Percentiles rank a stretch among this genome's conserved stretches.
phyloP scores from a whole-genome alignment of 2,329 filamentous ascomycete species.

The Paecilomyces sp. region DNA sequence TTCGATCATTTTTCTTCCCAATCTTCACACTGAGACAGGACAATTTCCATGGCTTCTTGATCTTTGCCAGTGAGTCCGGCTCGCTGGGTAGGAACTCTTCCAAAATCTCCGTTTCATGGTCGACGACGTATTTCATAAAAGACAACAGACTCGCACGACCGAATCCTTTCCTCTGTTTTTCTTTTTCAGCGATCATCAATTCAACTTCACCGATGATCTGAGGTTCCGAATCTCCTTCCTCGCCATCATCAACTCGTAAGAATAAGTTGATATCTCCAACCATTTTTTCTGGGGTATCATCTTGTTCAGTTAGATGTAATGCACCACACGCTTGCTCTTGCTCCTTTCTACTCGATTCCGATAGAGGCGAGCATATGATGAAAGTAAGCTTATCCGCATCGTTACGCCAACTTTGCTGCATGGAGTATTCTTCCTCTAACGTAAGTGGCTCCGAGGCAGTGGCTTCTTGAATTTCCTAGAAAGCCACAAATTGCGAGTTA shows the following conservation, averaged over 20 bases:
- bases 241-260: constrained; percentile 53
- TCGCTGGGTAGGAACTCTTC: constrained; percentile 42
- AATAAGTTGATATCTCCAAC: constrained; percentile 78
- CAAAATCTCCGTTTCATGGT: constrained; percentile 49
- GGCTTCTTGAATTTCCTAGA: constrained; percentile 63
- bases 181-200: constrained; percentile 68
- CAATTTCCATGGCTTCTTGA: constrained; percentile 10
- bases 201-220: constrained; percentile 65
- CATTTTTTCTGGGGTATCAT: constrained; percentile 54
- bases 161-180: constrained; percentile 54
- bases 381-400: constrained; percentile 88
- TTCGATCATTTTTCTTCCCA: constrained; percentile 48
- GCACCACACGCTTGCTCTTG: constrained; percentile 1
- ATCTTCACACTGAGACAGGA: constrained; percentile 56
- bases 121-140: constrained; percentile 62
- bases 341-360: constrained; percentile 2
- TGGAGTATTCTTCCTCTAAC: constrained; percentile 75
- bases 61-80: constrained; percentile 2
- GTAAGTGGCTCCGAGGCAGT: constrained; percentile 83
- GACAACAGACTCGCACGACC: constrained; percentile 59
- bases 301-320: constrained; percentile 26
- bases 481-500: constrained; percentile 2
- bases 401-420: constrained; percentile 80
- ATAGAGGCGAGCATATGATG: constrained; percentile 60
- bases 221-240: constrained; percentile 31